phyloP scores from a whole-genome alignment of 768 basidiomycete species.

The Terana coerulea region DNA sequence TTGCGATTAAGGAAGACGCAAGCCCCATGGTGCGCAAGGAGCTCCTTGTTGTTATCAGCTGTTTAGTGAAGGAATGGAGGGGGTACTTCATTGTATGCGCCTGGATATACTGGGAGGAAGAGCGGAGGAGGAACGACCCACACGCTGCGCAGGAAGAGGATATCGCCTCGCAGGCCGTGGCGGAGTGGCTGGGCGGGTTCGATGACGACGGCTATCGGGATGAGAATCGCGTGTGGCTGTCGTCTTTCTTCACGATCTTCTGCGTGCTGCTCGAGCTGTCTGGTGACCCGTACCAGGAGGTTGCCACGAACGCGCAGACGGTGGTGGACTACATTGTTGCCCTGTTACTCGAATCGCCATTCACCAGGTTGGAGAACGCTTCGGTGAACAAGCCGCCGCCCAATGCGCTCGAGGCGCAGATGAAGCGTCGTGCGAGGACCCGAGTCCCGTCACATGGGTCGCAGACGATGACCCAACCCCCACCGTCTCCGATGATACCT shows the following conservation, averaged over 20 bases:
- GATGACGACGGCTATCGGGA: conserved; percentile 65
- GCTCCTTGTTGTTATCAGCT: conserved; percentile 84
- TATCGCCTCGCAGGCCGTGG: conserved; percentile 63
- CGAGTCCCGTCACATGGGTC: conserved; percentile 49
- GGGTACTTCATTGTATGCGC: conserved; percentile 96
- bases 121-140: conserved; percentile 50
- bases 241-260: conserved; percentile 94
- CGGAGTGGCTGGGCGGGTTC: conserved; percentile 75
- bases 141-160: conserved; percentile 57
- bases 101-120: conserved; percentile 95
- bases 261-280: conserved; percentile 86
- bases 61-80: conserved; percentile 93
- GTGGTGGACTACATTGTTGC: conserved; percentile 92
- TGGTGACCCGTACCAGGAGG: conserved; percentile 90
- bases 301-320: conserved; percentile 86
- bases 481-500: conserved; percentile 39
- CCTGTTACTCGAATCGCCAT: conserved; percentile 84
- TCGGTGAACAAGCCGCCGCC: conserved; percentile 54
- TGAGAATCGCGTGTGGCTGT: conserved; percentile 78
- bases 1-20: conserved; percentile 90
- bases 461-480: conserved; percentile 38
- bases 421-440: conserved; percentile 31
- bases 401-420: conserved; percentile 33
- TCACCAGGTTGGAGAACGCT: conserved; percentile 66
- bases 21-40: conserved; percentile 97